Evolutionary conservation across 495 filamentous ascomycete species (phyloP).

Genomic region (Monascus purpureus): DNA sequence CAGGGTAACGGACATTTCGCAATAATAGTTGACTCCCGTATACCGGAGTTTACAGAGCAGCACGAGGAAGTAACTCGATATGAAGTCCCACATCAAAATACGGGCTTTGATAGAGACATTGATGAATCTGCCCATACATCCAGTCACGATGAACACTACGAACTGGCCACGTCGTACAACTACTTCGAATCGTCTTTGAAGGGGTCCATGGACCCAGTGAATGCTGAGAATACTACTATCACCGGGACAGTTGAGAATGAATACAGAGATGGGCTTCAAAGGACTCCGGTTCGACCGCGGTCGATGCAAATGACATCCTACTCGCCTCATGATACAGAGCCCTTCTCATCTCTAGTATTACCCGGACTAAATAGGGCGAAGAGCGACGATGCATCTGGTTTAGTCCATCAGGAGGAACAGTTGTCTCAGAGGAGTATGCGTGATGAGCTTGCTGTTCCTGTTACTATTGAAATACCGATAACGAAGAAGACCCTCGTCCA

Average conservation of each 20-base stretch:
- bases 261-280: slow-evolving; percentile 6
- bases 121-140: not conserved
- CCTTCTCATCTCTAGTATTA: slow-evolving; percentile 22
- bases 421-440: slow-evolving; percentile 9
- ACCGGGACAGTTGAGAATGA: not conserved
- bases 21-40: too few relatives aligned
- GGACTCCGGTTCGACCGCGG: slow-evolving; percentile 9
- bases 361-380: slow-evolving; percentile 11
- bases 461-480: slow-evolving; percentile 9
- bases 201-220: not conserved
- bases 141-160: slow-evolving; percentile 2
- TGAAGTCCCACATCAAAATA: too few relatives aligned
- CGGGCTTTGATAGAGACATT: too few relatives aligned
- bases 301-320: slow-evolving; percentile 11
- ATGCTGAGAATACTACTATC: not conserved
- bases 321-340: slow-evolving; percentile 30
- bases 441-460: slow-evolving; percentile 19
- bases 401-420: slow-evolving; percentile 2
- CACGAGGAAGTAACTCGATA: not conserved
- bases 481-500: slow-evolving; percentile 20
- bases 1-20: too few relatives aligned
- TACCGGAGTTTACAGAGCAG: too few relatives aligned
- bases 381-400: slow-evolving; percentile 9
- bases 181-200: slow-evolving; percentile 13
- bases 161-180: slow-evolving; percentile 11